These are phyloP conservation scores for Xylaria hypoxylon DNA, from an alignment of 2,329 filamentous ascomycete genomes.

Conservation along the genomic window DNA sequence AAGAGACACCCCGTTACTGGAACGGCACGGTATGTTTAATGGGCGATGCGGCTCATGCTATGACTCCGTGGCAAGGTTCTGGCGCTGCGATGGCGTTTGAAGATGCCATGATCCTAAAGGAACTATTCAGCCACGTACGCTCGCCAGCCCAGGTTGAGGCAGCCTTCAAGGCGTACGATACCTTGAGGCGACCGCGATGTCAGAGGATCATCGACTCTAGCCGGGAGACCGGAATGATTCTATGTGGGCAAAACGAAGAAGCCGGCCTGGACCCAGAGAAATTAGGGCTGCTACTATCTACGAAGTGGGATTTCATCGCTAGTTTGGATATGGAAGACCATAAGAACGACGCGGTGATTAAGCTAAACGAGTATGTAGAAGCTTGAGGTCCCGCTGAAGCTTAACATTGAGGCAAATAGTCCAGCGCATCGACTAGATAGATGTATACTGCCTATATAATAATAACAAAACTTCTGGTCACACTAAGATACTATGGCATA, in stretches of 20 bases:
- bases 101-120: constrained; percentile 36
- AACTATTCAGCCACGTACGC: constrained; percentile 8
- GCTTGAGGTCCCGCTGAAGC: background rate
- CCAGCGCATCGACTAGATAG: too few relatives aligned
- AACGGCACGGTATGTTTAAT: constrained; percentile 33
- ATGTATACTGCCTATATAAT: too few relatives aligned
- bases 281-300: background rate
- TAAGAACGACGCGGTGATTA: constrained; percentile 11
- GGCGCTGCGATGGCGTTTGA: constrained; percentile 38
- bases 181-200: constrained; percentile 28
- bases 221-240: constrained; percentile 30
- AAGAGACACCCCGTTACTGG: constrained; percentile 34
- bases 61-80: constrained; percentile 38
- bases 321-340: constrained; percentile 19
- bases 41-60: constrained; percentile 41
- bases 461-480: too few relatives aligned
- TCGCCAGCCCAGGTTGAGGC: background rate
- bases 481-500: too few relatives aligned
- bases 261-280: constrained; percentile 21
- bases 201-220: constrained; percentile 34
- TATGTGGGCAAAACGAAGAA: constrained; percentile 18
- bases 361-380: background rate
- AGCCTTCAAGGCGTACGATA: constrained; percentile 26
- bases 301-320: constrained; percentile 29
- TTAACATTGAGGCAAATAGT: too few relatives aligned